Evolutionary conservation across 1,139 yeast genomes (phyloP).

Genomic region (Lodderomyces metapsilosis): DNA sequence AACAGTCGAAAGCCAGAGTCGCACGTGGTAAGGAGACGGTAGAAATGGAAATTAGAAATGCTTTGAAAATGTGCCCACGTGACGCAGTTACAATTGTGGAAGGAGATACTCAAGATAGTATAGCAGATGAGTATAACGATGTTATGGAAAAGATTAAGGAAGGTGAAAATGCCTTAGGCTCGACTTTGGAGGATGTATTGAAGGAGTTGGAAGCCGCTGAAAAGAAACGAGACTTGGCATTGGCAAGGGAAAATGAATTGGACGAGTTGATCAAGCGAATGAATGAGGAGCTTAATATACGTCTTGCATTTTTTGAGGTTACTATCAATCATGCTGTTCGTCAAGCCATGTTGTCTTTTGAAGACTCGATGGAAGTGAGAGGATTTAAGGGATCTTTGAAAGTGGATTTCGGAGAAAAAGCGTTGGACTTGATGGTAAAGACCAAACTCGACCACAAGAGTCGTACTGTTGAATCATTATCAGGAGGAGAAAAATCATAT

Average conservation of each 20-base stretch:
- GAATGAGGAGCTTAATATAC: conserved; percentile 38
- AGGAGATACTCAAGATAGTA: conserved; percentile 36
- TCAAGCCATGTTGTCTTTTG: conserved; percentile 48
- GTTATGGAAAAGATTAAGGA: conserved; percentile 34
- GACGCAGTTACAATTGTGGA: conserved; percentile 27
- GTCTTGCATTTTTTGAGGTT: conserved; percentile 50
- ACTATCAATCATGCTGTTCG: conserved; percentile 36
- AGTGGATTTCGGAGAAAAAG: conserved; percentile 56
- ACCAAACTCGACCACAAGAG: conserved; percentile 54
- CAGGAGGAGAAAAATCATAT: conserved; percentile 97
- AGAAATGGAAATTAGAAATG: conserved; percentile 22
- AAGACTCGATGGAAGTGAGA: conserved; percentile 59
- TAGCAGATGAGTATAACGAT: conserved; percentile 33
- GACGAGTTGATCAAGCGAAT: conserved; percentile 24
- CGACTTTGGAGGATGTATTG: conserved; percentile 39
- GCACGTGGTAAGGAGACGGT: conserved; percentile 20
- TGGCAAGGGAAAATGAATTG: conserved; percentile 23
- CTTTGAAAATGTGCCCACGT: conserved; percentile 32
- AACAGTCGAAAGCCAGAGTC: conserved; percentile 15
- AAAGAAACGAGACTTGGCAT: conserved; percentile 28
- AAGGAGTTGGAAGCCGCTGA: conserved; percentile 26
- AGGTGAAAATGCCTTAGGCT: conserved; percentile 37
- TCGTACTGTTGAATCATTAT: conserved; percentile 76
- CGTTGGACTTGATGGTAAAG: conserved; percentile 55
- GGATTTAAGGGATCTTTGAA: conserved; percentile 73